Conservation (phyloP, 2,329 filamentous ascomycete species). For the Cytospora schulzeri region DNA sequence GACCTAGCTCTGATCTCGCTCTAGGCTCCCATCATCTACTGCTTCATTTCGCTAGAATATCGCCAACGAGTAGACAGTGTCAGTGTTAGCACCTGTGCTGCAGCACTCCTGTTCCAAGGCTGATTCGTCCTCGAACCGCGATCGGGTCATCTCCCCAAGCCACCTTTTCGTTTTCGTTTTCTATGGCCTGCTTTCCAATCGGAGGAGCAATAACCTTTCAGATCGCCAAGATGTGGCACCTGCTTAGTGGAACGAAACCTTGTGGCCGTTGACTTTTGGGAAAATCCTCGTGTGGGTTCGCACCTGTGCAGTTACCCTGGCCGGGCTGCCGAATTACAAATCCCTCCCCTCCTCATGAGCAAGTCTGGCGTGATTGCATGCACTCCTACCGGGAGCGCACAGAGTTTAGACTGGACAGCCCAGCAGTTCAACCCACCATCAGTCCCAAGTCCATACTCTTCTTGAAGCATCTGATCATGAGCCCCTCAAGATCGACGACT, state of each 20-base stretch:
- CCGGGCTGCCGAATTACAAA: background rate
- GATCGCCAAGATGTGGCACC: background rate
- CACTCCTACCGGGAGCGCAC: background rate
- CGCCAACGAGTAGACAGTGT: background rate
- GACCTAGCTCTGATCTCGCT: too few species aligned
- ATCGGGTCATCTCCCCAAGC: background rate
- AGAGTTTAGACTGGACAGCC: background rate
- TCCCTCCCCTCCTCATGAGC: background rate
- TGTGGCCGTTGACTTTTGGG: background rate
- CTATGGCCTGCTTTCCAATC: slow-evolving; percentile 6
- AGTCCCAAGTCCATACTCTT: background rate
- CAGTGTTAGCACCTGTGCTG: slow-evolving; percentile 3
- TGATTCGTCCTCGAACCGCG: slow-evolving; percentile 9
- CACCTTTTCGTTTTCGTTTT: background rate
- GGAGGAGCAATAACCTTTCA: slow-evolving; percentile 16
- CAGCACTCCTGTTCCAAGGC: background rate
- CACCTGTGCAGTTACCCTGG: background rate
- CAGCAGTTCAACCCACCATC: slow-evolving; percentile 1
- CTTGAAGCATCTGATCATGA: background rate
- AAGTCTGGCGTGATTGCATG: background rate
- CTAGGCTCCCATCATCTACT: background rate
- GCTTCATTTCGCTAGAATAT: background rate
- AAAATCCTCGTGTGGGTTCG: background rate
- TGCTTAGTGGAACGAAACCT: background rate
- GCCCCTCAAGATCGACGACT: background rate